A percentile compares a stretch with the other conserved stretches of the same genome.
Evolutionary conservation across 2,329 filamentous ascomycete genomes (phyloP).

Genomic region (Xylaria sp.): DNA sequence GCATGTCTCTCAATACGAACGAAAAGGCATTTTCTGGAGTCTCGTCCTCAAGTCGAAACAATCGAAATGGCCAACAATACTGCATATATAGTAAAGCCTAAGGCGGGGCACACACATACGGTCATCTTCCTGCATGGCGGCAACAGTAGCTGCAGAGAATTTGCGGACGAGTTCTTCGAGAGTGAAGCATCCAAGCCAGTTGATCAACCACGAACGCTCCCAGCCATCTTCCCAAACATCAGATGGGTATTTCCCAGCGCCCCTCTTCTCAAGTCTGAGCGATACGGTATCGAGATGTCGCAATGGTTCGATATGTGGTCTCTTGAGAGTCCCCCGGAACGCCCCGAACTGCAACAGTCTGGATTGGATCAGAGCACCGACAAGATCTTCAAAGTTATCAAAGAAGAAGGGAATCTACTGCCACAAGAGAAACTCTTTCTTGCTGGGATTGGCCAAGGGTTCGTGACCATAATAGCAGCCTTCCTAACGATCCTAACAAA

Average conservation of each 20-base stretch:
- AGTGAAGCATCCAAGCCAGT: constrained; percentile 45
- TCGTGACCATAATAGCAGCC: constrained; percentile 42
- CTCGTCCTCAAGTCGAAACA: background rate
- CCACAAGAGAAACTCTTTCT: constrained; percentile 46
- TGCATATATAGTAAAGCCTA: constrained; percentile 52
- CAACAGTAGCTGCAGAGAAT: constrained; percentile 53
- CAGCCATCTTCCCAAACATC: constrained; percentile 42
- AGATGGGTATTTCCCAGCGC: constrained; percentile 50
- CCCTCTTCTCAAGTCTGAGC: constrained; percentile 30
- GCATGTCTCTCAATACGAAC: background rate
- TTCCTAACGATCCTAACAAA: constrained; percentile 37
- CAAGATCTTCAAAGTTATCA: constrained; percentile 37
- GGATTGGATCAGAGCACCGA: constrained; percentile 43
- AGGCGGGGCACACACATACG: constrained; percentile 55
- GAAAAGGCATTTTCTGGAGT: constrained; percentile 3
- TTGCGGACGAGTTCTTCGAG: constrained; percentile 55
- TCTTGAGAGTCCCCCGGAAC: constrained; percentile 58
- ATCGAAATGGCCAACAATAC: constrained; percentile 22
- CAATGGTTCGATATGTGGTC: constrained; percentile 61
- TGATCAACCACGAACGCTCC: constrained; percentile 40
- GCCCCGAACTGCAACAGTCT: constrained; percentile 39
- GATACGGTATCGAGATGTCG: constrained; percentile 41
- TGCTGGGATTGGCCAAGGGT: constrained; percentile 50
- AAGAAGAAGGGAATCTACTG: constrained; percentile 42
- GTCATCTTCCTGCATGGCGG: constrained; percentile 60